Conservation (phyloP, 345 rosid species). For the Dipteronia dyeriana region DNA sequence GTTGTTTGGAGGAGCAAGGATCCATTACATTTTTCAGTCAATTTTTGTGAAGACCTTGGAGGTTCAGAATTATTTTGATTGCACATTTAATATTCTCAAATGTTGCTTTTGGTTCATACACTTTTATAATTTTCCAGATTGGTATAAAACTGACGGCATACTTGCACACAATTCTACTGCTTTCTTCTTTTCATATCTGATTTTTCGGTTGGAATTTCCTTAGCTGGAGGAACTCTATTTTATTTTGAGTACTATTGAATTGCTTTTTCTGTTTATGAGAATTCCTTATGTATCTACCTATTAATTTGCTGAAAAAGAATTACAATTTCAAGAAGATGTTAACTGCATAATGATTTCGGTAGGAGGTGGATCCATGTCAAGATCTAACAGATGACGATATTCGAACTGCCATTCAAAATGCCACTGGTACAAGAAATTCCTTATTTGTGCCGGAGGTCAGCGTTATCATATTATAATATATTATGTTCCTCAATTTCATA, state of each 20-base stretch:
- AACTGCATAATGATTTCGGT: slow-evolving; percentile 1
- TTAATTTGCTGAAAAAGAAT: not conserved
- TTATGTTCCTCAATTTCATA: slow-evolving; percentile 4
- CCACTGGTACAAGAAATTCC: slow-evolving; percentile 58
- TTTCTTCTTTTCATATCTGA: not conserved
- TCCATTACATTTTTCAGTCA: slow-evolving; percentile 63
- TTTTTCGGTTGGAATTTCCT: not conserved
- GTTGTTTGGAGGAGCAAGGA: slow-evolving; percentile 74
- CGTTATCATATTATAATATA: slow-evolving; percentile 5
- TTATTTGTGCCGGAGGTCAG: slow-evolving; percentile 71
- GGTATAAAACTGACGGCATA: not conserved
- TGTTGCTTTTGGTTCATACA: not conserved
- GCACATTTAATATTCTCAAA: not conserved
- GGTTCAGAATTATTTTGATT: slow-evolving; percentile 33
- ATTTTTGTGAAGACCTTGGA: slow-evolving; percentile 70
- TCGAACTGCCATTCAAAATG: slow-evolving; percentile 62
- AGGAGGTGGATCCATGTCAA: slow-evolving; percentile 79
- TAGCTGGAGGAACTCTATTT: not conserved
- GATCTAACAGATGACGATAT: slow-evolving; percentile 64
- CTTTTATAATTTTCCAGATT: not conserved
- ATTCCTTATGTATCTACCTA: not conserved
- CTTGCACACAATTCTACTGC: too few species aligned
- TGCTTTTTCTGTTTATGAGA: not conserved
- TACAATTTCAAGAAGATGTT: not conserved
- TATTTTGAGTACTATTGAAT: not conserved